A percentile compares a stretch with the other conserved stretches of the same genome.
These are phyloP conservation scores for Carallia brachiata DNA, from an alignment of 345 rosid species.

Conservation along the genomic window DNA sequence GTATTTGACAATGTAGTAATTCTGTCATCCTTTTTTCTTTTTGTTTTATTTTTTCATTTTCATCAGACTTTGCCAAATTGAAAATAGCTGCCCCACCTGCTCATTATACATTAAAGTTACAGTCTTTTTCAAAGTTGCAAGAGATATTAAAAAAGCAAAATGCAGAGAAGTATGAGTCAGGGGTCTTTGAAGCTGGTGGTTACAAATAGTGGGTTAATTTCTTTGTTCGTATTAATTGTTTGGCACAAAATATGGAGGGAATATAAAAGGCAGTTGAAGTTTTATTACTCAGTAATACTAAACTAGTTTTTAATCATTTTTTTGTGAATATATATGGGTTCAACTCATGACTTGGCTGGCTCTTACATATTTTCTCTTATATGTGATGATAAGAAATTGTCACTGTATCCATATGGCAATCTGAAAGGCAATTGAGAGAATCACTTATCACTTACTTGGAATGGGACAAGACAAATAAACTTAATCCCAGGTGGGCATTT, in stretches of 20 bases:
- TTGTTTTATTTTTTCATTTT: no score
- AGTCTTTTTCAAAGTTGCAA: constrained; percentile 27
- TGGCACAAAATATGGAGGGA: no score
- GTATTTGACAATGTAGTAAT: no score
- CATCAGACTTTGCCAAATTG: constrained; percentile 8
- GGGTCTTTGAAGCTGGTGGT: constrained; percentile 35
- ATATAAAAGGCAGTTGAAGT: no score
- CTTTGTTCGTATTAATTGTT: no score
- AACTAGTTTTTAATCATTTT: not conserved
- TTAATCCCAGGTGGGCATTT: no score
- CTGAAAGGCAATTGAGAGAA: constrained; percentile 17
- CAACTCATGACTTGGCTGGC: no score
- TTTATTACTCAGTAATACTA: no score
- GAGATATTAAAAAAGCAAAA: not conserved
- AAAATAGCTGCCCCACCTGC: constrained; percentile 26
- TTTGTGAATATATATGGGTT: no score
- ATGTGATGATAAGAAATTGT: constrained; percentile 28
- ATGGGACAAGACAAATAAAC: no score
- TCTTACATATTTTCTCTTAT: no score
- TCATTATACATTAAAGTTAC: constrained; percentile 35
- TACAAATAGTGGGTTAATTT: constrained; percentile 35
- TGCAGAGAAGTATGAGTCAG: constrained; percentile 29
- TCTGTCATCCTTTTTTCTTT: no score
- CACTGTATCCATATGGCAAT: constrained; percentile 37
- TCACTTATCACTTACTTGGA: constrained; percentile 32